A percentile compares a stretch with the other conserved stretches of the same genome.
phyloP scores from a whole-genome alignment of 768 basidiomycete species.

The Clitopilus hobsonii region DNA sequence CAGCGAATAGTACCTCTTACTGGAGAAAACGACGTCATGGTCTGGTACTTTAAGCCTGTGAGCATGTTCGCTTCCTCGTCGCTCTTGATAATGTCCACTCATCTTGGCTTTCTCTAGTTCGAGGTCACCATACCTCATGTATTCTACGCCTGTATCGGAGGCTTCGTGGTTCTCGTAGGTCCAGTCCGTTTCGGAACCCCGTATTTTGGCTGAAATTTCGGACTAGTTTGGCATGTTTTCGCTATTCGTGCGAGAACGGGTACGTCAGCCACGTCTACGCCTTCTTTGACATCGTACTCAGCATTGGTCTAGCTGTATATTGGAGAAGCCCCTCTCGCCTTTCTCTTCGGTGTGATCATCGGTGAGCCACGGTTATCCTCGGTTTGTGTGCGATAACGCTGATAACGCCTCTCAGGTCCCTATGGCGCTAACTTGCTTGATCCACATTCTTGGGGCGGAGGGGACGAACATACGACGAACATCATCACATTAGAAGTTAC shows the following conservation, averaged over 20 bases:
- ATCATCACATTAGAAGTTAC: conserved; percentile 87
- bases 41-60: conserved; percentile 4
- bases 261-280: conserved; percentile 20
- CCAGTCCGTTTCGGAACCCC: background rate
- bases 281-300: background rate
- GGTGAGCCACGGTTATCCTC: conserved; percentile 35
- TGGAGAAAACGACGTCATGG: background rate
- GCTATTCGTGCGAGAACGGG: conserved; percentile 83
- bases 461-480: conserved; percentile 48
- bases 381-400: background rate
- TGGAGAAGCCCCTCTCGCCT: conserved; percentile 96
- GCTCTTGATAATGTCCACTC: background rate
- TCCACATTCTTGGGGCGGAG: conserved; percentile 69
- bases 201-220: background rate
- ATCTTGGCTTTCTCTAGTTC: conserved; percentile 31
- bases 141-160: conserved; percentile 73
- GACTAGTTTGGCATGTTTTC: conserved; percentile 92
- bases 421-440: conserved; percentile 79
- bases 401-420: conserved; percentile 48
- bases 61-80: conserved; percentile 8
- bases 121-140: conserved; percentile 70
- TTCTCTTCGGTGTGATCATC: conserved; percentile 87
- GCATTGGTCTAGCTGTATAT: conserved; percentile 82
- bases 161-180: conserved; percentile 76
- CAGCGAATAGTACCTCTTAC: background rate